Evolutionary conservation across 2,329 filamentous ascomycete genomes (phyloP).

Genomic region (Fusarium anthophilum): DNA sequence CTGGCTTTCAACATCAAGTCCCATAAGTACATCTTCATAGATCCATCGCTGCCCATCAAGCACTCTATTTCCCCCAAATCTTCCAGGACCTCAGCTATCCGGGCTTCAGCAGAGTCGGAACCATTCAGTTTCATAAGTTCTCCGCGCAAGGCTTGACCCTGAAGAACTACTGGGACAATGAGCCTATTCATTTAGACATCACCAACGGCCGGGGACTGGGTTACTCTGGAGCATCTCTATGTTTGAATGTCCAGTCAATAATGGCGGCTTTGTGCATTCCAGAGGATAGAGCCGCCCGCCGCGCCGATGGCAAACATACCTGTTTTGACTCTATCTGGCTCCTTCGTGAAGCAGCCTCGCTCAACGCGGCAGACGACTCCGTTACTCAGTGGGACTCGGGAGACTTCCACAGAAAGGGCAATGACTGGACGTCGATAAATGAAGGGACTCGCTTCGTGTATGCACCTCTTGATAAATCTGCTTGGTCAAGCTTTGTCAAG

Average conservation of each 20-base stretch:
- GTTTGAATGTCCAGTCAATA: rapidly evolving
- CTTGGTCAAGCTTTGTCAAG: not conserved
- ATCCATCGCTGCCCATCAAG: not conserved
- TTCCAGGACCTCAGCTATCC: not conserved
- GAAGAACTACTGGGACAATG: no score
- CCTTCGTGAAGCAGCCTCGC: no score
- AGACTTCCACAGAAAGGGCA: not conserved
- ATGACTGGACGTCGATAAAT: not conserved
- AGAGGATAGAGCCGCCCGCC: no score
- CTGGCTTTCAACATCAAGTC: not conserved
- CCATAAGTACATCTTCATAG: not conserved
- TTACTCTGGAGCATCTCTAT: no score
- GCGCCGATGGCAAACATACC: no score
- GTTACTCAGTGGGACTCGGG: not conserved
- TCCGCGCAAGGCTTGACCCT: no score
- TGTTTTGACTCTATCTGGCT: no score
- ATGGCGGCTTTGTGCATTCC: no score
- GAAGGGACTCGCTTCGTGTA: not conserved
- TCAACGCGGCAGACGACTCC: no score
- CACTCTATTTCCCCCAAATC: not conserved
- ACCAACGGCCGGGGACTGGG: no score
- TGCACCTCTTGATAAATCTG: not conserved
- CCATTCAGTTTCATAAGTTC: not conserved
- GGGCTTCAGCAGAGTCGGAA: not conserved
- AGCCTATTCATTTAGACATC: no score